Conservation (phyloP, 352 stramenopile species). For the Phytophthora palmivora region DNA sequence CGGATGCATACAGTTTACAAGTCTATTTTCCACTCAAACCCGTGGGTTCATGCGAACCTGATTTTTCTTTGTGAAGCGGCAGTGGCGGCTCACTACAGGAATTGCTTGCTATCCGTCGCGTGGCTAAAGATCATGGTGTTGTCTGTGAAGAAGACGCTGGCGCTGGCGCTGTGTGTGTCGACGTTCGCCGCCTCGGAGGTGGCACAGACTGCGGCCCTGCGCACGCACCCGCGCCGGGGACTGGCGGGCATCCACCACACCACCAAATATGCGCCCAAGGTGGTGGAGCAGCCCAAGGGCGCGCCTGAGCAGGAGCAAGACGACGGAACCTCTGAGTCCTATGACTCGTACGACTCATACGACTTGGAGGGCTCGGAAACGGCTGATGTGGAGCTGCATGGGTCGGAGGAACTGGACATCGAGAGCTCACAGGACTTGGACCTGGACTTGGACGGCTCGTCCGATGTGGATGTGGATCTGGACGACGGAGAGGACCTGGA, state of each 20-base stretch:
- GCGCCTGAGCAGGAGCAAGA: constrained; percentile 13
- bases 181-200: constrained; percentile 32
- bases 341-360: constrained; percentile 34
- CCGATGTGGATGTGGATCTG: constrained; percentile 42
- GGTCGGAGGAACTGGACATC: constrained; percentile 32
- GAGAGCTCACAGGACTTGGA: constrained; percentile 34
- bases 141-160: constrained; percentile 46
- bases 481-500: constrained; percentile 35
- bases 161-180: constrained; percentile 38
- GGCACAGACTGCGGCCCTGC: constrained; percentile 30
- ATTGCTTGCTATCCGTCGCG: constrained; percentile 22
- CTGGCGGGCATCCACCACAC: constrained; percentile 43
- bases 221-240: constrained; percentile 24
- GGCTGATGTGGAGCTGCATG: constrained; percentile 25
- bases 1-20: constrained; percentile 17
- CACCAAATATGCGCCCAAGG: constrained; percentile 40
- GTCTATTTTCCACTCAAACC: constrained; percentile 10
- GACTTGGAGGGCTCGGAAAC: constrained; percentile 30
- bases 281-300: constrained; percentile 30
- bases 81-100: constrained; percentile 15
- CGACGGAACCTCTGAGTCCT: not conserved
- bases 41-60: constrained; percentile 32
- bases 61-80: constrained; percentile 29
- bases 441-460: constrained; percentile 18
- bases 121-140: constrained; percentile 40